Percentiles rank a stretch among this genome's conserved stretches.
phyloP scores from a whole-genome alignment of 2,329 filamentous ascomycete species.

The Colletotrichum sp. region DNA sequence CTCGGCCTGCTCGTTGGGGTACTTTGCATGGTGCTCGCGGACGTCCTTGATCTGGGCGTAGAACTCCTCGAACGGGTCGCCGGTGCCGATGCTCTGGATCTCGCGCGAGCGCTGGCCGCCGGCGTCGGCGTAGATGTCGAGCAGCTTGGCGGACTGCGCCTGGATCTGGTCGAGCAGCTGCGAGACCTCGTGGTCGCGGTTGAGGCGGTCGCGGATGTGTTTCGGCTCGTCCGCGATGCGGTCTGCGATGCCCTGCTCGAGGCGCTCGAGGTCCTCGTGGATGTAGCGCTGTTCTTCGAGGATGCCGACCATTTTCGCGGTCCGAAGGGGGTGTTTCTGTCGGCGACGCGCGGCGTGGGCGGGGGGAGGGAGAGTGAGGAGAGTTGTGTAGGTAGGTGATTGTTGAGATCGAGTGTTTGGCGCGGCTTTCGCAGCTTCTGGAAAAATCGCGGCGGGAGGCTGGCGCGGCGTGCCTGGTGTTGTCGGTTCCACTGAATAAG shows the following conservation, averaged over 20 bases:
- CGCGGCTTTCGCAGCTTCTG: not conserved
- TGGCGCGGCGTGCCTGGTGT: not conserved
- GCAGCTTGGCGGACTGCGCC: slow-evolving; percentile 78
- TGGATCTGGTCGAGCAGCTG: slow-evolving; percentile 89
- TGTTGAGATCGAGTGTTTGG: not conserved
- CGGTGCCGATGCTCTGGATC: slow-evolving; percentile 81
- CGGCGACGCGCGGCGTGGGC: not conserved
- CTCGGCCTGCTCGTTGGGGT: slow-evolving; percentile 93
- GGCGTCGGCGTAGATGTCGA: slow-evolving; percentile 84
- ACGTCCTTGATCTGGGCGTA: slow-evolving; percentile 83
- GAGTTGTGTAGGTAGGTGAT: not conserved
- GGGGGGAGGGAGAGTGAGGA: not conserved
- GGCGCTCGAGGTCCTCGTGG: slow-evolving; percentile 94
- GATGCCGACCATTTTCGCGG: slow-evolving; percentile 61
- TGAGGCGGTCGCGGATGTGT: slow-evolving; percentile 88
- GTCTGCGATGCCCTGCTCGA: slow-evolving; percentile 93
- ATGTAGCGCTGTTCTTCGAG: slow-evolving; percentile 93
- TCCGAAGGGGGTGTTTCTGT: not conserved
- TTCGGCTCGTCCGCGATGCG: slow-evolving; percentile 87
- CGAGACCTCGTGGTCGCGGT: slow-evolving; percentile 89
- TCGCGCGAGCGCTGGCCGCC: slow-evolving; percentile 77
- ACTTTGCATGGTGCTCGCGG: slow-evolving; percentile 86
- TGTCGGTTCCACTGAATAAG: slow-evolving; percentile 16
- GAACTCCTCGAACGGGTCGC: slow-evolving; percentile 90
- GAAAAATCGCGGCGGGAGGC: slow-evolving; percentile 1